A percentile compares a stretch with the other conserved stretches of the same genome.
Evolutionary conservation across 805 yeast species (phyloP).

Genomic region (Komagataella kurtzmanii): DNA sequence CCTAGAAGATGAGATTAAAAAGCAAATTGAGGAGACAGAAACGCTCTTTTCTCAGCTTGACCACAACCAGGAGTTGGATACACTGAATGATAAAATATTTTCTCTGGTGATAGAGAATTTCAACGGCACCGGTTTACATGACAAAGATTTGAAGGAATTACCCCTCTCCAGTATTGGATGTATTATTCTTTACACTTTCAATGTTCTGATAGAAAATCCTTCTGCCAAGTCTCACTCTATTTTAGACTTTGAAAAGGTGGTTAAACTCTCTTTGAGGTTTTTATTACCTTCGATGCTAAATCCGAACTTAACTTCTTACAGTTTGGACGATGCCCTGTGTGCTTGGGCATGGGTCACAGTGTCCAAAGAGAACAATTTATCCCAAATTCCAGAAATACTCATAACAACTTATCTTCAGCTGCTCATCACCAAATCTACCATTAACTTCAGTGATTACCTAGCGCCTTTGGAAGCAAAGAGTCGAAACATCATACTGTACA

Average conservation of each 20-base stretch:
- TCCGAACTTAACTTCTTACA: conserved; percentile 7
- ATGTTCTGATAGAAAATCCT: conserved; percentile 8
- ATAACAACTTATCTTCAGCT: conserved; percentile 26
- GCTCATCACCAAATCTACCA: conserved; percentile 20
- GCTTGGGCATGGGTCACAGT: conserved; percentile 25
- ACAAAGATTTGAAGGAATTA: conserved; percentile 13
- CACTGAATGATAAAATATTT: conserved; percentile 24
- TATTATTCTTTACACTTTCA: conserved; percentile 14
- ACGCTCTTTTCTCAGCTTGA: conserved; percentile 24
- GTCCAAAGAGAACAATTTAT: conserved; percentile 5
- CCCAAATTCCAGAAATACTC: conserved; percentile 11
- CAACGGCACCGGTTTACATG: conserved; percentile 13
- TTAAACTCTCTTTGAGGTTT: conserved; percentile 27
- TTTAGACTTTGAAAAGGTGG: conserved; percentile 13
- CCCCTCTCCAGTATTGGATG: conserved; percentile 19
- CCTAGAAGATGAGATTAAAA: conserved; percentile 24
- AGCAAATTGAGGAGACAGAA: conserved; percentile 22
- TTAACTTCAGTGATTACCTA: conserved; percentile 10
- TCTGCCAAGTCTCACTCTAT: conserved; percentile 4
- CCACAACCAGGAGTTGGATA: conserved; percentile 11
- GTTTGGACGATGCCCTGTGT: conserved; percentile 15
- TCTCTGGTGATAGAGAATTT: conserved; percentile 25
- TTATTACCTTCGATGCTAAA: conserved; percentile 23
- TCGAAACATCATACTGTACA: conserved; percentile 23
- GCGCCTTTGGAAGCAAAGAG: conserved; percentile 18